phyloP scores from a whole-genome alignment of 148 eudicot genomes.

The Simmondsia chinensis region DNA sequence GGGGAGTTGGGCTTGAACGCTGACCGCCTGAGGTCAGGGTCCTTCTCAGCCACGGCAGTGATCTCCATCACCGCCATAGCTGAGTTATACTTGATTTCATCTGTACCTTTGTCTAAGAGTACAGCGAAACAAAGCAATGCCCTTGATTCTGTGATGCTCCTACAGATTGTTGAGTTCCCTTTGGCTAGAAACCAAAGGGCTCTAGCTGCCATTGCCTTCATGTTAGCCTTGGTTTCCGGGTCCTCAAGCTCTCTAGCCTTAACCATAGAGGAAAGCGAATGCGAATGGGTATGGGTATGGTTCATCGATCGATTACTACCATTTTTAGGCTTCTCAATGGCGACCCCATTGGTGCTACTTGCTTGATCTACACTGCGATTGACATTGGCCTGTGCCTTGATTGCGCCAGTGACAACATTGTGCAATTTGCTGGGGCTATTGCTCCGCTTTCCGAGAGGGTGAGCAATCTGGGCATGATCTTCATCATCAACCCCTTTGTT shows the following conservation, averaged over 20 bases:
- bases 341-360: no score
- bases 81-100: constrained; percentile 50
- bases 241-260: constrained; percentile 65
- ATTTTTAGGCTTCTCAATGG: no score
- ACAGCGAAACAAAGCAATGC: constrained; percentile 79
- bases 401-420: constrained; percentile 23
- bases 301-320: no score
- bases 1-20: constrained; percentile 77
- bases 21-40: constrained; percentile 61
- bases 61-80: constrained; percentile 76
- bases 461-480: constrained; percentile 22
- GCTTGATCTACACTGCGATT: background rate
- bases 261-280: no score
- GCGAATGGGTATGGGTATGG: no score
- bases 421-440: constrained; percentile 28
- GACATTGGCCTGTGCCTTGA: background rate
- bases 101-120: constrained; percentile 49
- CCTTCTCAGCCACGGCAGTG: constrained; percentile 48
- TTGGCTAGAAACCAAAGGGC: constrained; percentile 75
- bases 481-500: constrained; percentile 23
- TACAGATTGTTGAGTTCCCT: constrained; percentile 46
- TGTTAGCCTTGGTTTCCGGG: constrained; percentile 38
- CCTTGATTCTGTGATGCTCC: constrained; percentile 71
- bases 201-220: constrained; percentile 52
- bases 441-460: constrained; percentile 25